Base-by-base conservation (phyloP, 495 filamentous ascomycete genomes). In the Aspergillus wentii region DNA sequence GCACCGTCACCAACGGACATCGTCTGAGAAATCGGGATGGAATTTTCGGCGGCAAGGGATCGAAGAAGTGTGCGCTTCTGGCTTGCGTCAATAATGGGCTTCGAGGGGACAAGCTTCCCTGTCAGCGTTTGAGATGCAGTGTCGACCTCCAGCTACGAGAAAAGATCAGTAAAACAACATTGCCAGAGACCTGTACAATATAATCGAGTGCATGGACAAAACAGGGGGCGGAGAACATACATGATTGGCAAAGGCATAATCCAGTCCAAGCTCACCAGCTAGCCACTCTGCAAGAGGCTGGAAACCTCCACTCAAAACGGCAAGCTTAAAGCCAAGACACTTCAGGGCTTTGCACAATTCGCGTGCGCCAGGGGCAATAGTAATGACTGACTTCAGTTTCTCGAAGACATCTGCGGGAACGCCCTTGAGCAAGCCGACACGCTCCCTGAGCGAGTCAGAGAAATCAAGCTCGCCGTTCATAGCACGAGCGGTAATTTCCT, bases 391-490 rank as follows among this genome's bases (percentile, higher is more conserved):
- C 54, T 69, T 63, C 16, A 98, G 72, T 44, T 84, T 75, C 28
- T 89, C 81, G 58, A 91, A 97, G 19, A 98, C 86, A 41, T 75
- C 76, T 1, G 76, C 78, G 1, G 82, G 76, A 21, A 94, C 77
- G 17, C 89, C 90, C 42, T 83, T 85, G 8, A 98, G 74, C 19
- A 97, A 72, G 30, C 71, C 70, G 17, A 90, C 86, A 8, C 92
- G 79, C 55, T 83, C 83, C 27, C 76, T 77, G 46, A 98, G 78
- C 1, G 82, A 86, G 8, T 77, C 71, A 17, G 88, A 78, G 48
- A 98, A 98, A 56, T 97, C 91, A n/a, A 95, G 72, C 57, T 97
- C 92, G 30, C 92, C 92, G 44, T 90, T 81, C 92, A 98, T 98
- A 19, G 92, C 91, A 13, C 87, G 81, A 31, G 79, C 80, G 3